These are phyloP conservation scores for Sporormia fimetaria DNA, from an alignment of 495 filamentous ascomycete species.

Conservation along the genomic window DNA sequence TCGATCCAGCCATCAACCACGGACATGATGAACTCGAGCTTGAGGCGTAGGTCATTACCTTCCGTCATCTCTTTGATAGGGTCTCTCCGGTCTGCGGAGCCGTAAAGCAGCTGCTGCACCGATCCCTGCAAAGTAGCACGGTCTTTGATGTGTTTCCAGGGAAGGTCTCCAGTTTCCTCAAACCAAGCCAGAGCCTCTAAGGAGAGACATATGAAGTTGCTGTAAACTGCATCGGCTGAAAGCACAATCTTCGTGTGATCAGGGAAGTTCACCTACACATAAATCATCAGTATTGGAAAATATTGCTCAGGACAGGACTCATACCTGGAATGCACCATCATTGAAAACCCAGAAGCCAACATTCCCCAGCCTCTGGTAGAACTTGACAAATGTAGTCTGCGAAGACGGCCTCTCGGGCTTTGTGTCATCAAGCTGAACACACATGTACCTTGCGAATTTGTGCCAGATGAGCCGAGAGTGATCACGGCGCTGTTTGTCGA, in stretches of 20 bases:
- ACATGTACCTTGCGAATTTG: constrained; percentile 94
- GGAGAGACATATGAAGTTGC: constrained; percentile 77
- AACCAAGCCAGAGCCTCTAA: constrained; percentile 54
- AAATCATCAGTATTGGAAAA: constrained; percentile 6
- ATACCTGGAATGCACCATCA: constrained; percentile 74
- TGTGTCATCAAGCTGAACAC: constrained; percentile 43
- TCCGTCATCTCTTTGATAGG: constrained; percentile 51
- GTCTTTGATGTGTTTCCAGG: constrained; percentile 53
- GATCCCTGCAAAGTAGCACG: constrained; percentile 49
- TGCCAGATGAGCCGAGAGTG: constrained; percentile 70
- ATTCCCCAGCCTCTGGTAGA: constrained; percentile 80
- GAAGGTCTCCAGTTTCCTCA: constrained; percentile 48
- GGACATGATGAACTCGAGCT: constrained; percentile 62
- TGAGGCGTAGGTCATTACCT: constrained; percentile 68
- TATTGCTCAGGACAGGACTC: constrained; percentile 2
- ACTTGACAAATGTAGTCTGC: constrained; percentile 53
- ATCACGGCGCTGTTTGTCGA: constrained; percentile 50
- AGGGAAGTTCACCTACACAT: constrained; percentile 75
- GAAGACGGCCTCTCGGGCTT: constrained; percentile 29
- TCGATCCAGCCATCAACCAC: constrained; percentile 63
- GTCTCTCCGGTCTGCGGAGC: constrained; percentile 28
- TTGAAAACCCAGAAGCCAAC: constrained; percentile 82
- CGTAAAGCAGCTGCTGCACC: constrained; percentile 41
- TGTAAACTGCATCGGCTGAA: constrained; percentile 60
- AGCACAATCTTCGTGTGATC: constrained; percentile 92